Evolutionary conservation across 2,329 filamentous ascomycete genomes (phyloP), one percentile per base, ranked within the genome.

Genomic region (Colletotrichum coccodes): DNA sequence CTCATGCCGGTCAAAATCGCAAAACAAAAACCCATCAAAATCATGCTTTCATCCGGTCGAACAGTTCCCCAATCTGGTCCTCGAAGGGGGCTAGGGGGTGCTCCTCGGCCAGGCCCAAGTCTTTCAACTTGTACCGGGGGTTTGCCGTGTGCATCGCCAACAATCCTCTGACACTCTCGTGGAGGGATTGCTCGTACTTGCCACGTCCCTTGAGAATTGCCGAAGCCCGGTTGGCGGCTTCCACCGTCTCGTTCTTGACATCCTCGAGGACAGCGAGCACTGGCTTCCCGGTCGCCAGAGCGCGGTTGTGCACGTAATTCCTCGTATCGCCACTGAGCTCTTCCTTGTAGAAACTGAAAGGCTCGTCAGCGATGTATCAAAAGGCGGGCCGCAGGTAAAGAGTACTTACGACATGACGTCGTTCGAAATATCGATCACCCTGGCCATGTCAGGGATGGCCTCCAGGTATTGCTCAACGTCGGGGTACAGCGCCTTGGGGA

Each of bases 391-490:
- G 18, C 8, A 14, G 11, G 16, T 21, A 12, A 28, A 12, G 16
- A 47, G 54, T 16, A 72, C 72, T 69, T 53, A 73, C 72, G 72
- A 73, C n/a, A 73, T 49, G 30, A 73, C 72, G 53, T 73, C 72
- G 53, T 73, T 73, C 26, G 71, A 70, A 38, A 72, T 70, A 46
- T 73, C 70, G 38, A 73, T 73, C 34, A 73, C 69, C 32, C 62
- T 56, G 16, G 71, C 70, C 72, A 73, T 73, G 54, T 73, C 72
- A 6, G 72, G 72, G 28, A 73, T 68, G n/a, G 72, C 72, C 56
- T 73, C 72, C 38, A 73, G 57, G 47, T 64, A 72, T 18, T 64
- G 52, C 14, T 59, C 60, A 18, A 72, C 62, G 26, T 72, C 71
- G 5, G 71, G 71, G 40, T 72, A 73, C 42, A 64, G 47, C 18